Conservation (phyloP, 352 stramenopile species). For the Phytophthora lateralis region DNA sequence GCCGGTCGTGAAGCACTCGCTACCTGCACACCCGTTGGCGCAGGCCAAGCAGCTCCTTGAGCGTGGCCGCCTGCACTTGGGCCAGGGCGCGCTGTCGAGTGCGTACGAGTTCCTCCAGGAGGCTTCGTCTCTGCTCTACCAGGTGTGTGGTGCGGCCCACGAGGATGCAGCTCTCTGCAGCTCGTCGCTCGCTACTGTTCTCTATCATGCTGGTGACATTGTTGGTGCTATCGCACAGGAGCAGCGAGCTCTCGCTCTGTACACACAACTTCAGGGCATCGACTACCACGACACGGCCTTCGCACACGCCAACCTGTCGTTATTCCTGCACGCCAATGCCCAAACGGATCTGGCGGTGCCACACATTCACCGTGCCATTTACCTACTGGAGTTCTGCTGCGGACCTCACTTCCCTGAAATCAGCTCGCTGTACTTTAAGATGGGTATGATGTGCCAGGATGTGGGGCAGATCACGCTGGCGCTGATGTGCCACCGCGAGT, state of each 20-base stretch:
- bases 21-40: conserved; percentile 75
- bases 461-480: conserved; percentile 86
- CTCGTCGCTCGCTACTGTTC: conserved; percentile 91
- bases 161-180: conserved; percentile 93
- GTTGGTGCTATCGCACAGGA: conserved; percentile 89
- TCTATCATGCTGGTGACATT: conserved; percentile 93
- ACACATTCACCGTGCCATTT: conserved; percentile 92
- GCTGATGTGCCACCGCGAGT: conserved; percentile 88
- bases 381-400: conserved; percentile 93
- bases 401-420: conserved; percentile 92
- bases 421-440: conserved; percentile 91
- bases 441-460: conserved; percentile 95
- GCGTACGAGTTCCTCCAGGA: conserved; percentile 91
- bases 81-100: conserved; percentile 67
- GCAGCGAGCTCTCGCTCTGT: conserved; percentile 90
- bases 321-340: conserved; percentile 90
- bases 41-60: conserved; percentile 90
- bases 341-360: conserved; percentile 87
- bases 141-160: conserved; percentile 93
- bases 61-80: conserved; percentile 84
- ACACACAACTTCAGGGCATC: conserved; percentile 92
- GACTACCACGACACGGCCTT: conserved; percentile 93
- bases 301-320: conserved; percentile 91
- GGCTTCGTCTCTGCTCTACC: conserved; percentile 92
- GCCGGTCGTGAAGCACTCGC: conserved; percentile 93